These are phyloP conservation scores for Ziziphus jujuba DNA, from an alignment of 306 rosid species.

Conservation along the genomic window DNA sequence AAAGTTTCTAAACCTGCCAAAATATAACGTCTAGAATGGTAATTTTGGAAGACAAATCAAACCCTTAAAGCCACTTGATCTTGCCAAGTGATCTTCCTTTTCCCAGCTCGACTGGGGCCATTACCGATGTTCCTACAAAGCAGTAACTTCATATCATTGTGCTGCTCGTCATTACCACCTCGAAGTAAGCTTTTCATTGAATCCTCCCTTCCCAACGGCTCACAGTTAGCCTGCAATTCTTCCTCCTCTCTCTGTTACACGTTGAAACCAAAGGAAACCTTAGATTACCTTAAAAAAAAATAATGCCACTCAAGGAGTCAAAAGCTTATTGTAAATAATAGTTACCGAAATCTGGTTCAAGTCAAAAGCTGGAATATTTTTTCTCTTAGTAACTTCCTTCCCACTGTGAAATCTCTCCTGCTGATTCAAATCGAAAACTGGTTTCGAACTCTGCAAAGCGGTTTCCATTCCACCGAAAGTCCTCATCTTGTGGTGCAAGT, in stretches of 20 bases:
- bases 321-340: constrained; percentile 2
- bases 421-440: constrained; percentile 52
- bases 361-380: constrained; percentile 60
- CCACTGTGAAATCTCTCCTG: constrained; percentile 57
- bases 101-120: constrained; percentile 72
- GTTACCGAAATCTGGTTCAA: constrained; percentile 95
- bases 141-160: constrained; percentile 61
- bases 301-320: constrained; percentile 11
- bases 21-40: constrained; percentile 4
- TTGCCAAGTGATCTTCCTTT: constrained; percentile 98
- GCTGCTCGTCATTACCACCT: constrained; percentile 59
- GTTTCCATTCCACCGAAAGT: constrained; percentile 44
- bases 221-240: constrained; percentile 57
- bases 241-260: constrained; percentile 77
- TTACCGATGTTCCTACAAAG: constrained; percentile 68
- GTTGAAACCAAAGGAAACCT: constrained; percentile 4
- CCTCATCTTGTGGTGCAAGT: constrained; percentile 67
- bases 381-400: constrained; percentile 61
- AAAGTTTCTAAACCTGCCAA: constrained; percentile 32
- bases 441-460: constrained; percentile 34
- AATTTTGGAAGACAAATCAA: constrained; percentile 41
- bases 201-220: constrained; percentile 54
- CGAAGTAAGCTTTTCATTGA: constrained; percentile 61
- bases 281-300: constrained; percentile 17
- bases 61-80: constrained; percentile 94